Percentiles rank a stretch among this genome's conserved stretches.
Conservation (phyloP, 2,329 filamentous ascomycete genomes). For the Neocatenulostroma microsporum region DNA sequence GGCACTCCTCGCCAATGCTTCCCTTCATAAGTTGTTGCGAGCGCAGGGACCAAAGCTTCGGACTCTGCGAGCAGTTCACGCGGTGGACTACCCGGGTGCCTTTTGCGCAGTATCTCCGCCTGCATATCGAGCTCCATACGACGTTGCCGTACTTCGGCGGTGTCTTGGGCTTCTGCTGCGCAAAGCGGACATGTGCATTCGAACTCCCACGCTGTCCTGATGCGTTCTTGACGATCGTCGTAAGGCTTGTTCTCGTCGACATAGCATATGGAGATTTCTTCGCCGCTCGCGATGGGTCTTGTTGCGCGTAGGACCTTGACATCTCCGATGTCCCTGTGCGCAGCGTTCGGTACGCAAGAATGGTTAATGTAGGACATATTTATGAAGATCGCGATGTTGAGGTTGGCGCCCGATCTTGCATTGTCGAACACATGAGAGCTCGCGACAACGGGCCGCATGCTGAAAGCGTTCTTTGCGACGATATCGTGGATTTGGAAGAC, state of each 20-base stretch:
- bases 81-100: too few species aligned
- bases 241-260: conserved; percentile 20
- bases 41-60: too few species aligned
- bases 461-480: neutral
- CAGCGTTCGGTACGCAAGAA: conserved; percentile 33
- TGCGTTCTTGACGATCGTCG: conserved; percentile 3
- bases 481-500: neutral
- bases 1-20: too few species aligned
- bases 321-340: conserved; percentile 35
- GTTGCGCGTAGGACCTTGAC: conserved; percentile 36
- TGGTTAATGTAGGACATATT: conserved; percentile 40
- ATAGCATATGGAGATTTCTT: conserved; percentile 36
- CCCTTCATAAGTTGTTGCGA: too few species aligned
- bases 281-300: conserved; percentile 30
- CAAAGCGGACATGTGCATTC: conserved; percentile 10
- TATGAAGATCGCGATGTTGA: conserved; percentile 34
- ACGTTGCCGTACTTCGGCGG: neutral
- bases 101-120: too few species aligned
- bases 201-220: conserved; percentile 13
- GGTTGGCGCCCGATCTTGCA: conserved; percentile 15
- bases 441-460: neutral
- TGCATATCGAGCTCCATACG: conserved; percentile 4
- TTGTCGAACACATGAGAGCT: neutral
- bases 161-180: conserved; percentile 11
- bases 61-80: too few species aligned